Conservation (phyloP, 345 rosid genomes). For the Litchi chinensis region DNA sequence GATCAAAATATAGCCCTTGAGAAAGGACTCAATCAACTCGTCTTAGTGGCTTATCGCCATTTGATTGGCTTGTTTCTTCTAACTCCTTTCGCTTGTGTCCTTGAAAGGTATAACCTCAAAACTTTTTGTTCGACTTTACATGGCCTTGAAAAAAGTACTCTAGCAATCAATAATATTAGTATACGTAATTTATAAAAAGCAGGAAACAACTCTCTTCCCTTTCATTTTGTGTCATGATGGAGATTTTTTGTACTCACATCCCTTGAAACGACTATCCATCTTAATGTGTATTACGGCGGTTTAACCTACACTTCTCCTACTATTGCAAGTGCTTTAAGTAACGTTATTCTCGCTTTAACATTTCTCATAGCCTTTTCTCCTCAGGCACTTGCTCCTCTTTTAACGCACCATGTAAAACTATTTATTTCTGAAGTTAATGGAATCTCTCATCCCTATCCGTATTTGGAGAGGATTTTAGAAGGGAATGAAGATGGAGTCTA, state of each 20-base stretch:
- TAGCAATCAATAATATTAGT: too few relatives aligned
- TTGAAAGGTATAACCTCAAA: constrained; percentile 40
- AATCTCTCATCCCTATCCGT: too few relatives aligned
- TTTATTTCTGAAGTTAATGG: too few relatives aligned
- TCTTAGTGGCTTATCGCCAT: constrained; percentile 46
- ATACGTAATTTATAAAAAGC: constrained; percentile 3
- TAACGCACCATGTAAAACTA: not conserved
- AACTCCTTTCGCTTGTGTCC: constrained; percentile 42
- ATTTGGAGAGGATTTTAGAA: too few relatives aligned
- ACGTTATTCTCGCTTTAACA: constrained; percentile 43
- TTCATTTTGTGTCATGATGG: constrained; percentile 29
- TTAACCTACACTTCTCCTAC: constrained; percentile 43
- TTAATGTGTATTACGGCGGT: constrained; percentile 43
- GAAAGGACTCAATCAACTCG: constrained; percentile 41
- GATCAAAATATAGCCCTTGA: constrained; percentile 42
- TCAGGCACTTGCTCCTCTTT: constrained; percentile 29
- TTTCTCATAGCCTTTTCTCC: constrained; percentile 42
- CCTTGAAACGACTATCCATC: constrained; percentile 47
- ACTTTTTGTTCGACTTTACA: too few relatives aligned
- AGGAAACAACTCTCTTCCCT: constrained; percentile 43
- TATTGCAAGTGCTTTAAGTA: constrained; percentile 46
- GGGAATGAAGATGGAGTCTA: too few relatives aligned
- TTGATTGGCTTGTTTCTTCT: constrained; percentile 37
- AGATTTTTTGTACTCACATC: constrained; percentile 46
- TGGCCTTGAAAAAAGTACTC: too few relatives aligned